Conservation (phyloP, 371 early-diverging fungal species). For the Capniomyces stellatus region DNA sequence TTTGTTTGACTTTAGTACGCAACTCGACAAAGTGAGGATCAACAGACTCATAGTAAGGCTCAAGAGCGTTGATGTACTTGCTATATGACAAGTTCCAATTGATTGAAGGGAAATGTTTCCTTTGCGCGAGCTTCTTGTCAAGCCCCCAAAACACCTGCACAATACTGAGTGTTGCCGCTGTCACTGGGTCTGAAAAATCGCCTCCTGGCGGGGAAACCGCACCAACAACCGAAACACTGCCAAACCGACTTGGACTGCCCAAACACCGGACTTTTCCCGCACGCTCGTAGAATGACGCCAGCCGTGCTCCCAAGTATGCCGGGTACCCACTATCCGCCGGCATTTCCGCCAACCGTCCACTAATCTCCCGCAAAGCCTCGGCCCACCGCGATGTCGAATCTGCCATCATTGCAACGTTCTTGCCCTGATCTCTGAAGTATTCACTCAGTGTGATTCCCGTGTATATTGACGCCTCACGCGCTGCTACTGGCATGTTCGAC, state of each 20-base stretch:
- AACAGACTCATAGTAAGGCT: conserved; percentile 85
- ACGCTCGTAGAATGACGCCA: conserved; percentile 99
- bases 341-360: conserved; percentile 99
- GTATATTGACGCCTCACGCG: conserved; percentile 99
- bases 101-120: conserved; percentile 99
- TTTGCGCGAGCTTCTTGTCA: conserved; percentile 99
- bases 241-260: conserved; percentile 88
- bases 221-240: conserved; percentile 98
- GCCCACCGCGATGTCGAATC: conserved; percentile 99
- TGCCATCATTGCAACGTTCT: conserved; percentile 99
- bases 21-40: conserved; percentile 87
- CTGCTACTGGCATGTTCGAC: conserved; percentile 99
- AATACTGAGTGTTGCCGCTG: conserved; percentile 96
- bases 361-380: conserved; percentile 99
- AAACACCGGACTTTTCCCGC: conserved; percentile 95
- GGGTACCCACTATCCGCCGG: conserved; percentile 99
- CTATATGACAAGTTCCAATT: conserved; percentile 99
- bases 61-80: conserved; percentile 95
- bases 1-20: conserved; percentile 92
- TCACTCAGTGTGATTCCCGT: conserved; percentile 99
- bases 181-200: conserved; percentile 99
- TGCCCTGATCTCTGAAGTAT: conserved; percentile 99
- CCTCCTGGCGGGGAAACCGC: conserved; percentile 99
- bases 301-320: conserved; percentile 97
- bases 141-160: conserved; percentile 99